A percentile compares a stretch with the other conserved stretches of the same genome.
phyloP scores from a whole-genome alignment of 495 filamentous ascomycete species.

The Penicillium chermesinum region DNA sequence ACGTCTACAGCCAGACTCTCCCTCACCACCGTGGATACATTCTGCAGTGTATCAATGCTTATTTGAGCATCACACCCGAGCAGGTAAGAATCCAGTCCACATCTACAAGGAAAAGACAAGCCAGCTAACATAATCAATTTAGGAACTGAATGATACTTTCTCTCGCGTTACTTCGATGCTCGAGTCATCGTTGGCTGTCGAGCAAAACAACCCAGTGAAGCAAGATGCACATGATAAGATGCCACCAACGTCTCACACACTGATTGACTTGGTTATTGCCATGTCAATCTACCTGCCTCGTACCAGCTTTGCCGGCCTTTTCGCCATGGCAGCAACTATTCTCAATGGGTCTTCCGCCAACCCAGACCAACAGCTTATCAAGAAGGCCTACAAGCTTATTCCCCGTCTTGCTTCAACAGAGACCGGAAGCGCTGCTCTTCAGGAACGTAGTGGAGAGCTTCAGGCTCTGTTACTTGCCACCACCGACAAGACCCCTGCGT shows the following conservation, averaged over 20 bases:
- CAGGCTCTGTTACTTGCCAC: slow-evolving; percentile 73
- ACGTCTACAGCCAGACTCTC: slow-evolving; percentile 92
- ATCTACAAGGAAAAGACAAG: too few relatives aligned
- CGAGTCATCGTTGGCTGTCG: slow-evolving; percentile 56
- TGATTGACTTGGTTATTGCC: slow-evolving; percentile 94
- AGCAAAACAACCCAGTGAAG: slow-evolving; percentile 54
- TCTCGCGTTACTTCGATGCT: slow-evolving; percentile 78
- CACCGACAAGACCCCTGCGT: slow-evolving; percentile 74
- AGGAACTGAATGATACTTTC: slow-evolving; percentile 84
- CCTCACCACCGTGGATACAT: slow-evolving; percentile 88
- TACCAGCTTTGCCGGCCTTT: slow-evolving; percentile 72
- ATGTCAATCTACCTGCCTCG: slow-evolving; percentile 89
- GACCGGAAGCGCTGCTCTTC: slow-evolving; percentile 64
- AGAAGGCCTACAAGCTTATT: slow-evolving; percentile 98
- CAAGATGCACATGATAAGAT: slow-evolving; percentile 61
- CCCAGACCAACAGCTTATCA: slow-evolving; percentile 87
- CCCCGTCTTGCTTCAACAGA: slow-evolving; percentile 78
- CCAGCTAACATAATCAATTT: slow-evolving; percentile 1
- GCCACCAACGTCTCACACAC: slow-evolving; percentile 89
- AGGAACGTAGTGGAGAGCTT: slow-evolving; percentile 66
- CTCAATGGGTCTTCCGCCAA: slow-evolving; percentile 51
- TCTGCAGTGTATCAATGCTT: slow-evolving; percentile 88
- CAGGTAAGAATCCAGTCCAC: slow-evolving; percentile 33
- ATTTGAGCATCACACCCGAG: slow-evolving; percentile 77
- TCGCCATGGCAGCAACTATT: slow-evolving; percentile 74